Conservation (phyloP, 2,329 filamentous ascomycete species). For the Aspergillus nomiae region DNA sequence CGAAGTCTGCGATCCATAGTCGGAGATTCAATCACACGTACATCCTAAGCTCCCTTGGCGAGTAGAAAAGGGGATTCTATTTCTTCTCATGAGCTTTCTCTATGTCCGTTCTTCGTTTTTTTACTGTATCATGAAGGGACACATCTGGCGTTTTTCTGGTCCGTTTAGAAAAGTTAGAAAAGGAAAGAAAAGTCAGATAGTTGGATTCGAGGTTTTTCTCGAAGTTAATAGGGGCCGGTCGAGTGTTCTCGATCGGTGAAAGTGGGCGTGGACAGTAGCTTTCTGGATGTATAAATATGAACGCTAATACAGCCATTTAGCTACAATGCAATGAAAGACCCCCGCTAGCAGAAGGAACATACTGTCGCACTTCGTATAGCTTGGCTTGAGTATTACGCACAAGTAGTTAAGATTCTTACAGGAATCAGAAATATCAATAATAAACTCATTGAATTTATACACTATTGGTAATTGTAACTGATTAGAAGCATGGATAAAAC, state of each 20-base stretch:
- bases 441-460: neutral
- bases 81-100: constrained; percentile 1
- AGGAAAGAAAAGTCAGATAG: neutral
- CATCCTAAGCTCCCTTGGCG: neutral
- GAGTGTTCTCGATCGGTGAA: neutral
- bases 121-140: constrained; percentile 9
- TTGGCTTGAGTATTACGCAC: neutral
- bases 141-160: constrained; percentile 22
- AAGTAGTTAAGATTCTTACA: neutral
- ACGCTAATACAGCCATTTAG: neutral
- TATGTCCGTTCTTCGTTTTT: neutral
- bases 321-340: neutral
- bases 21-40: neutral
- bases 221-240: neutral
- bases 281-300: neutral
- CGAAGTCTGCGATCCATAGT: neutral
- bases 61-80: constrained; percentile 1
- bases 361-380: neutral
- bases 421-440: neutral
- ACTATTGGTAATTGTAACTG: neutral
- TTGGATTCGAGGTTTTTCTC: neutral
- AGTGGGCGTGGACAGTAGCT: neutral
- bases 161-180: constrained; percentile 12
- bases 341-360: neutral
- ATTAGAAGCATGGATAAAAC: neutral